Base-by-base conservation (phyloP, 495 filamentous ascomycete genomes). In the Amniculicola lignicola region DNA sequence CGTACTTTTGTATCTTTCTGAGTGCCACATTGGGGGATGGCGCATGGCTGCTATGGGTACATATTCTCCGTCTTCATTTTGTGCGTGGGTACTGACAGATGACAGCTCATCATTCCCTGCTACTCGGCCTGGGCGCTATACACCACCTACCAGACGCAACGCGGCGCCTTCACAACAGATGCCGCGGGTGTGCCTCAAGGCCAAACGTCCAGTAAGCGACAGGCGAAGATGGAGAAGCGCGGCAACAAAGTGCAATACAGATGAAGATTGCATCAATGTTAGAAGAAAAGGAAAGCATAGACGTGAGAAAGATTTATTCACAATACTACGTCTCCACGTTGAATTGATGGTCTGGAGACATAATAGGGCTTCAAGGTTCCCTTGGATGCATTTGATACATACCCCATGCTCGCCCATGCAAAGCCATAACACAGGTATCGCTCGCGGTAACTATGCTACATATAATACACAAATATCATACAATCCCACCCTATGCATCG, bases 1-100 rank as follows among this genome's bases (percentile, higher is more conserved):
- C 83, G 27, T 71, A 67, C 81, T 81, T 19, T 65, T 82, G 71
- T 69, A 65, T 58, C 69, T 70, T 58, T 63, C 63, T 65, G 56
- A 69, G 45, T 33, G 59, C 59, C 24, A 67, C 69, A 31, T 36
- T 67, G 11, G 71, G 71, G 15, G 66, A 72, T 41, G 65, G 63
- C 60, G 69, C 64, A 25, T 74, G 70, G 70, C 71, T 67, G 69
- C 29, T 58, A 18, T 38, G 19, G 11, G 29, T 33, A 33, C 29
- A n/a, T 33, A 7, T 7, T n/a, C n/a, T 33, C 29, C 29, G 7
- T n/a, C 7, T n/a, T n/a, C 29, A 33, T 33, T n/a, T n/a, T n/a
- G n/a, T n/a, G n/a, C n/a, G n/a, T n/a, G n/a, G n/a, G n/a, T n/a
- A n/a, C n/a, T n/a, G n/a, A n/a, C n/a, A n/a, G n/a, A n/a, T n/a